A percentile compares a stretch with the other conserved stretches of the same genome.
phyloP scores from a whole-genome alignment of 2,329 filamentous ascomycete genomes.

The Scedosporium aurantiacum region DNA sequence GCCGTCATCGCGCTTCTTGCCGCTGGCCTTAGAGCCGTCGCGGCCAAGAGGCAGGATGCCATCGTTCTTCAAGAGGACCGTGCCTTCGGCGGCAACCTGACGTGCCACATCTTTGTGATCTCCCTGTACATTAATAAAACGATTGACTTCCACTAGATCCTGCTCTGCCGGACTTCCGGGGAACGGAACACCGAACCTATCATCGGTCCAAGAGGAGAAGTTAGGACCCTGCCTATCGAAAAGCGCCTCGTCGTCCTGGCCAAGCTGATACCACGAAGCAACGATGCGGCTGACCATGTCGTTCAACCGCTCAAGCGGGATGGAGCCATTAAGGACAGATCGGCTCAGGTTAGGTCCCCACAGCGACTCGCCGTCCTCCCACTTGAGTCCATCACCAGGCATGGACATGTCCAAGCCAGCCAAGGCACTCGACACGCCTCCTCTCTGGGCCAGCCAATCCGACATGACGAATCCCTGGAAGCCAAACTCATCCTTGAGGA shows the following conservation, averaged over 20 bases:
- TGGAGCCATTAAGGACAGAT: slow-evolving; percentile 68
- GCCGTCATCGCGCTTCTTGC: slow-evolving; percentile 11
- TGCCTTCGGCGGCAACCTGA: slow-evolving; percentile 44
- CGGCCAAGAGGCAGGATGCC: slow-evolving; percentile 38
- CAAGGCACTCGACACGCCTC: slow-evolving; percentile 46
- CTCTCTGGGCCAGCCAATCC: slow-evolving; percentile 56
- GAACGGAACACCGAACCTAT: slow-evolving; percentile 41
- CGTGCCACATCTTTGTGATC: slow-evolving; percentile 39
- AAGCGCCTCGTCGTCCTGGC: slow-evolving; percentile 58
- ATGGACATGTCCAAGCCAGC: slow-evolving; percentile 60
- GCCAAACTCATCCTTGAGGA: slow-evolving; percentile 63
- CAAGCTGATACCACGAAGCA: slow-evolving; percentile 80
- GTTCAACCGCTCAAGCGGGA: slow-evolving; percentile 69
- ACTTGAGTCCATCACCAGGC: slow-evolving; percentile 59
- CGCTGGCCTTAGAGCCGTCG: slow-evolving; percentile 18
- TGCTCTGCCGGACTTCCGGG: slow-evolving; percentile 34
- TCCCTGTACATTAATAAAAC: slow-evolving; percentile 53
- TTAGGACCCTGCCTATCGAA: slow-evolving; percentile 66
- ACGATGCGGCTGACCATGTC: slow-evolving; percentile 85
- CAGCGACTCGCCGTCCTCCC: slow-evolving; percentile 57
- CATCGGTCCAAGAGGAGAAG: slow-evolving; percentile 64
- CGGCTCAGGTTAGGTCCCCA: slow-evolving; percentile 72
- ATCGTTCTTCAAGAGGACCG: slow-evolving; percentile 50
- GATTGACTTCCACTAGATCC: slow-evolving; percentile 43
- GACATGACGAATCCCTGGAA: slow-evolving; percentile 63